Base-by-base conservation (phyloP, 2,329 filamentous ascomycete genomes). In the Botryosphaeria dothidea region DNA sequence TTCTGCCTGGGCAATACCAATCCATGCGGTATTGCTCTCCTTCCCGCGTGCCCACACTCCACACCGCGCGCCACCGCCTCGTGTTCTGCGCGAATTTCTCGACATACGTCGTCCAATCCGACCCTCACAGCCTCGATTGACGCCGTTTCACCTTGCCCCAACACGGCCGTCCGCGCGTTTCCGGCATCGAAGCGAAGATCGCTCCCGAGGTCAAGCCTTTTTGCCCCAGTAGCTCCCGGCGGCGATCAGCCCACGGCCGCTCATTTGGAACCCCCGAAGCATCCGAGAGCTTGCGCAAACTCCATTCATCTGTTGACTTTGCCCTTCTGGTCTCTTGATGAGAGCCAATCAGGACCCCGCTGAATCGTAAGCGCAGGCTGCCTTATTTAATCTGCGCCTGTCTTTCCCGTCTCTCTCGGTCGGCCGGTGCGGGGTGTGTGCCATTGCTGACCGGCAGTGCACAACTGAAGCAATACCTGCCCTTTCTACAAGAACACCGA, bases 61-160 rank as follows among this genome's bases (percentile, higher is more conserved):
- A 38, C 52, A 38, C 13, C 15, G 31, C 6, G 52, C 34, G 23
- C 38, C 27, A 23, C 34, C 27, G 7, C 25, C 41, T 60, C 56
- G 56, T 60, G 56, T 60, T 60, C 15, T 60, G 56, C 56, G 56
- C 38, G 38, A 46, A 60, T 60, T 60, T 60, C 56, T 48, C 56
- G 56, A 41, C 56, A 15, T 11, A 8, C 56, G 38, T 34, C 25
- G 25, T 15, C 41, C 23, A 36, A 27, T 41, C 36, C 45, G 6
- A 3, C 11, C 23, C 17, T 27, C 21, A n/a, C 23, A 27, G 54
- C 23, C 23, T 43, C 54, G 21, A 43, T n/a, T 19, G 21, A 41
- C 17, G 7, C 17, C 13, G 25, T 57, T 38, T 31, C 17, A 21
- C n/a, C n/a, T n/a, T n/a, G 29, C 17, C 19, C 11, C 5, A 19